These are phyloP conservation scores for Jamesozyma spencerorum DNA, from an alignment of 805 yeast species.

Conservation along the genomic window DNA sequence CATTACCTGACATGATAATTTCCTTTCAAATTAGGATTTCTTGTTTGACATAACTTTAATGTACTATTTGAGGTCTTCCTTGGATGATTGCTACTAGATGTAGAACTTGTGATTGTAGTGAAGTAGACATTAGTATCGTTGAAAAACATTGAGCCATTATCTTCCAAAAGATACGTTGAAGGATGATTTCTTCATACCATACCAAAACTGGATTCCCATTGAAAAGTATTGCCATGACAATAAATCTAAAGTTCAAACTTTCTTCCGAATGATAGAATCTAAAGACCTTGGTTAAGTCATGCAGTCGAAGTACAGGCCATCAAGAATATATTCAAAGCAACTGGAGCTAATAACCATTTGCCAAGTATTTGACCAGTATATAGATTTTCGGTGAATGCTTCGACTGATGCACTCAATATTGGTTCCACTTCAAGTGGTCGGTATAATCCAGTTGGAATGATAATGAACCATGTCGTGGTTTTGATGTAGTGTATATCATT, in stretches of 20 bases:
- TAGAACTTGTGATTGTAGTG: neutral
- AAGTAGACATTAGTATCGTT: neutral
- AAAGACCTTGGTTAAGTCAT: conserved; percentile 60
- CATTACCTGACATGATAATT: conserved; percentile 4
- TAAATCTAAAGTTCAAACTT: conserved; percentile 14
- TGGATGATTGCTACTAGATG: conserved; percentile 4
- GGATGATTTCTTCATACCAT: neutral
- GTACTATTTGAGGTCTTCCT: neutral
- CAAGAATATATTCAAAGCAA: conserved; percentile 53
- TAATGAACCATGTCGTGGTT: conserved; percentile 5
- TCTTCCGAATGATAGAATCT: conserved; percentile 65
- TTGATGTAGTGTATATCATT: neutral
- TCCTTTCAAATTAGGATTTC: conserved; percentile 21
- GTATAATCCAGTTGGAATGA: conserved; percentile 10
- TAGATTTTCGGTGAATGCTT: conserved; percentile 61
- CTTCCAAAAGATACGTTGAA: neutral
- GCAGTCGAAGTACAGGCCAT: conserved; percentile 59
- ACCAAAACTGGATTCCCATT: conserved; percentile 4
- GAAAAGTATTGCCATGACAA: conserved; percentile 9
- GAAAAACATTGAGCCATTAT: neutral
- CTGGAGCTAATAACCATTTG: conserved; percentile 63
- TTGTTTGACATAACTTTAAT: conserved; percentile 4
- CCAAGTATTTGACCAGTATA: conserved; percentile 75
- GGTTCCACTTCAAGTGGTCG: conserved; percentile 41
- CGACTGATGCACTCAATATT: conserved; percentile 50